Evolutionary conservation across 2,329 filamentous ascomycete species (phyloP), one percentile per base, ranked within the genome.

Genomic region (Aspergillus caelatus): DNA sequence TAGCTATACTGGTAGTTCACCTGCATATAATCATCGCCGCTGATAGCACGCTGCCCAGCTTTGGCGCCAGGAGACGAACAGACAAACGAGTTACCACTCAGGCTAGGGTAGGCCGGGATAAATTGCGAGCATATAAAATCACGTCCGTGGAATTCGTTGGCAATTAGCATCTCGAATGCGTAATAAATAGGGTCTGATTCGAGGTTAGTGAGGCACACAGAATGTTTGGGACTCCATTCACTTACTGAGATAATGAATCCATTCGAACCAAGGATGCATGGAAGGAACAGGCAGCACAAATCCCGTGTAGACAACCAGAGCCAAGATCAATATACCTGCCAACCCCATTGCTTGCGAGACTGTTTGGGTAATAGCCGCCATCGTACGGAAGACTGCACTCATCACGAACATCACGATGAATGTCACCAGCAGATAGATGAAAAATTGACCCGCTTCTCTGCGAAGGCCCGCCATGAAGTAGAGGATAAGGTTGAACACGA

Each of bases 391-490:
- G 67, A 94, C 85, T 85, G 92, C 93, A 61, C 89, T 93, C 91
- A 95, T 95, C 68, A 86, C 83, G 70, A 96, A 70, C 1, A 91
- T 91, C 2, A 88, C 87, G 62, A 85, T 75, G 79, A 95, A 94
- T 2, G 87, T 89, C 72, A 94, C 85, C 57, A 97, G 83, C 61
- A 93, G 79, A 84, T 92, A 96, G 81, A 94, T 91, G 84, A 97
- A 97, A 83, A 95, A 97, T 1, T 88, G 80, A 1, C 89, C 89
- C 0, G 91, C 81, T 67, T 90, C 88, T 59, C 92, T 85, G 58
- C 90, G 86, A 32, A 97, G 81, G 65, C 92, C 91, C 0, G 91
- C 89, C 86, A 97, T 88, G 79, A 97, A 96, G 80, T 97, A 97
- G 5, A 97, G 77, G 2, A 88, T 84, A 36, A 93, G 62, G 75